These are phyloP conservation scores for Leccinum ochraceum DNA, from an alignment of 768 basidiomycete genomes.

Conservation along the genomic window DNA sequence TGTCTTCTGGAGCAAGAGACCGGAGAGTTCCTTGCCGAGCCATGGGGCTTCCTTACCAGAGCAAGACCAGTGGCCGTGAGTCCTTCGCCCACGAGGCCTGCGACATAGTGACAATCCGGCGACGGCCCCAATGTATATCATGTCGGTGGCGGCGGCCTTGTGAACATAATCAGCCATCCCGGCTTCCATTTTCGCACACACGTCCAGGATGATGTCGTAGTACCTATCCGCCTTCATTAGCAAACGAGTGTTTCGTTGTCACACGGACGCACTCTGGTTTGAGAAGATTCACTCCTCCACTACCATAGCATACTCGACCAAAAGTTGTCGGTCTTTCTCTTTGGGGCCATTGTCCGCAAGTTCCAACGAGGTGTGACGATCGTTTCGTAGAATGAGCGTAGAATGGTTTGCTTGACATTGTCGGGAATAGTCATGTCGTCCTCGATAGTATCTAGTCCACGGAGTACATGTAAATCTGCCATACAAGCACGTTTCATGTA, in stretches of 20 bases:
- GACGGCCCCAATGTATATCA: constrained; percentile 38
- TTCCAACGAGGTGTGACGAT: constrained; percentile 84
- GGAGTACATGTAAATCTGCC: constrained; percentile 89
- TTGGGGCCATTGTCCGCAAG: constrained; percentile 76
- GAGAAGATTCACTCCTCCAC: constrained; percentile 78
- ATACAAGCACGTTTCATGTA: neutral
- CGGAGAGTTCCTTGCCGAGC: constrained; percentile 74
- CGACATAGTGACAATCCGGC: constrained; percentile 97
- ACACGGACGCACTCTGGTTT: constrained; percentile 49
- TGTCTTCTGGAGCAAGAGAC: constrained; percentile 94
- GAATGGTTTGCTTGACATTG: constrained; percentile 78
- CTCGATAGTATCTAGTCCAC: constrained; percentile 95
- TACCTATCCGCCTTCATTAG: constrained; percentile 39
- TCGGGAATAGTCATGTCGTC: constrained; percentile 97
- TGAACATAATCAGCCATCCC: constrained; percentile 96
- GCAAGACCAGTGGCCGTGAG: constrained; percentile 78
- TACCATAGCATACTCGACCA: constrained; percentile 80
- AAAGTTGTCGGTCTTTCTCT: constrained; percentile 85
- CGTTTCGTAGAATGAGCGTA: constrained; percentile 79
- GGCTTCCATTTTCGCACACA: constrained; percentile 80
- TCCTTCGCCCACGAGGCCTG: constrained; percentile 55
- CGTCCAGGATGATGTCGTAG: constrained; percentile 78
- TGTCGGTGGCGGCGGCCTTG: constrained; percentile 55
- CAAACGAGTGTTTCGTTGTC: too few relatives aligned
- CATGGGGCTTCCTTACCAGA: constrained; percentile 78